phyloP scores from a whole-genome alignment of 331 rosid species.

The Saraca asoca region DNA sequence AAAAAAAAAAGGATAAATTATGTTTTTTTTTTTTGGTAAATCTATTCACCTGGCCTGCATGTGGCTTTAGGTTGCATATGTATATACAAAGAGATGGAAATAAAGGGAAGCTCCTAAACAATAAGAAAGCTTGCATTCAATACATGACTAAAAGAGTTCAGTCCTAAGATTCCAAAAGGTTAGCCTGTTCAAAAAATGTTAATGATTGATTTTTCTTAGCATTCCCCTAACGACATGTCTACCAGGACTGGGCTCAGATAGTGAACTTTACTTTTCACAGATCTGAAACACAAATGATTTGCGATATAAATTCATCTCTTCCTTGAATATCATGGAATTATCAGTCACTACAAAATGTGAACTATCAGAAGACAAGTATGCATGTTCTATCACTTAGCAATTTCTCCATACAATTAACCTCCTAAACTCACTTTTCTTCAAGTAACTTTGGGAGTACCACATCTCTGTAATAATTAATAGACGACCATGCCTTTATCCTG shows the following conservation, averaged over 20 bases:
- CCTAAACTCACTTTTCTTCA: conserved; percentile 81
- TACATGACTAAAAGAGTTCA: too few species aligned
- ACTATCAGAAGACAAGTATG: conserved; percentile 22
- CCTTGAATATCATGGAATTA: conserved; percentile 27
- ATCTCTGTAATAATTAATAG: conserved; percentile 78
- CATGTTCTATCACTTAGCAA: not conserved
- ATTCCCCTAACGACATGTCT: not conserved
- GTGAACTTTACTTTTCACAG: too few species aligned
- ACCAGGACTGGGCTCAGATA: not conserved
- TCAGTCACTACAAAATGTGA: conserved; percentile 28
- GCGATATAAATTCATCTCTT: not conserved
- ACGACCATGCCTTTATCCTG: conserved; percentile 96
- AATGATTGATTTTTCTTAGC: not conserved
- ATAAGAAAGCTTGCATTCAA: too few species aligned
- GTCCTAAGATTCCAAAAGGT: too few species aligned
- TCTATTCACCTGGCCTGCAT: too few species aligned
- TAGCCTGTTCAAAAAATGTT: not conserved
- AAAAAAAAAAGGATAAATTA: too few species aligned
- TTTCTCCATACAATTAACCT: conserved; percentile 24
- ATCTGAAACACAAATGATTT: too few species aligned
- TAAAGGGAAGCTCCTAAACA: too few species aligned
- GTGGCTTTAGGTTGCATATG: too few species aligned
- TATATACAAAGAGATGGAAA: too few species aligned
- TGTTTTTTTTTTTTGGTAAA: too few species aligned
- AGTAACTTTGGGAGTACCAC: conserved; percentile 87